A percentile compares a stretch with the other conserved stretches of the same genome.
phyloP scores from a whole-genome alignment of 768 basidiomycete species.

The Trametes punicea region DNA sequence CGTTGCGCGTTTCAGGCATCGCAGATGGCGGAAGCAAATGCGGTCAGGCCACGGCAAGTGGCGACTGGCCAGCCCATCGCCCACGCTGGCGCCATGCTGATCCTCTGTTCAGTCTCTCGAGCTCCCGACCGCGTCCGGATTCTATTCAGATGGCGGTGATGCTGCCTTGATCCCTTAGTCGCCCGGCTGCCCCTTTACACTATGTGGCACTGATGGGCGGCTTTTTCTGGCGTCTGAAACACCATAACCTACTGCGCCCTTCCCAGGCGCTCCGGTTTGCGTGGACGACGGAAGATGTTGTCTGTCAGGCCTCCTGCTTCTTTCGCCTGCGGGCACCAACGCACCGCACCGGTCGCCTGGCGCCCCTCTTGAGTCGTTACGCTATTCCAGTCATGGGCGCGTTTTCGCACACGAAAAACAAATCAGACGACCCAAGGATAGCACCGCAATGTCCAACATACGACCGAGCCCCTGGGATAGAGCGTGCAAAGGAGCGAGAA shows the following conservation, averaged over 20 bases:
- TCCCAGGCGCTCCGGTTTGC: slow-evolving; percentile 19
- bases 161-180: not conserved
- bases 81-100: slow-evolving; percentile 4
- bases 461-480: not conserved
- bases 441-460: not conserved
- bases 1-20: slow-evolving; percentile 10
- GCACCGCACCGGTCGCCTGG: not conserved
- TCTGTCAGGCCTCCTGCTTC: not conserved
- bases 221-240: slow-evolving; percentile 18
- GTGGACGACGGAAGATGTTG: slow-evolving; percentile 11
- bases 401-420: not conserved
- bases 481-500: slow-evolving; percentile 7
- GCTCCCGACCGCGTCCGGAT: no score
- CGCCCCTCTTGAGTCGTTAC: not conserved
- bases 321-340: not conserved
- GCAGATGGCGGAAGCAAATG: slow-evolving; percentile 18
- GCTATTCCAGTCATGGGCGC: not conserved
- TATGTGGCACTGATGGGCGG: slow-evolving; percentile 20
- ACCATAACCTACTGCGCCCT: slow-evolving; percentile 5
- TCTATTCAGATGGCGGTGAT: slow-evolving; percentile 1
- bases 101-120: not conserved
- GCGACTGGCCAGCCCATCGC: no score
- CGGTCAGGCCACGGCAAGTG: slow-evolving; percentile 5
- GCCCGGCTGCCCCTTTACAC: slow-evolving; percentile 4
- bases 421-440: not conserved